Evolutionary conservation across 345 rosid genomes (phyloP), one percentile per base, ranked within the genome.

Genomic region (Durio zibethinus): DNA sequence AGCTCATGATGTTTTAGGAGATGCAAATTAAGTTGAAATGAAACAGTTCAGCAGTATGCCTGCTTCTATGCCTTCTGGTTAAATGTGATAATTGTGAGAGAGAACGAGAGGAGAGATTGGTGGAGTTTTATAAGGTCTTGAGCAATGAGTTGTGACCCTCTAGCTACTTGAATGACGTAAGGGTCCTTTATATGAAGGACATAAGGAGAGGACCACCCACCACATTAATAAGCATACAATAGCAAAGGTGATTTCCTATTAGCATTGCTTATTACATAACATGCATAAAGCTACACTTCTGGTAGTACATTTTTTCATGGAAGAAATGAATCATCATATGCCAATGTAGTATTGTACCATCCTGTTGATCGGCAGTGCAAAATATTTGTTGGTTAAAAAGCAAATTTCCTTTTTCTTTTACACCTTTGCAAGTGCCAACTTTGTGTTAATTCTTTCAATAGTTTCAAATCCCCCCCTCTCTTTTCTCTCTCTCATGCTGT

Each of bases 1-100:
- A 65, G 61, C 71, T 76, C 85, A 84, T 79, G 68, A 78, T 42
- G 36, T 57, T 43, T 53, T 54, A 29, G 16, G 57, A 57, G 45
- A 65, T 36, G 52, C 29, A 56, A 16, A 60, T 29, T 10, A 20
- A 64, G 63, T 31, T 76, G 68, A 60, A 48, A 23, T 63, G 25
- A 10, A 69, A 47, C 35, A 57, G 10, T 43, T 35, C 5, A 50
- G 18, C 31, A 69, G 31, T 43, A 40, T 54, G 14, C 14, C 15
- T 45, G 57, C 42, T 45, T 33, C 27, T 64, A 21, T 64, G 50
- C 52, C 33, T 66, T 63, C 11, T 53, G 7, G 3, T 36, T 9
- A 54, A n/a, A 1, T 77, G 56, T 54, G 67, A 18, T 40, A 67
- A 27, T 43, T 8, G 27, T 8, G 31, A 31, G 10, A 57, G 21